Evolutionary conservation across 169 alveolate genomes (phyloP).

Genomic region (Plasmodium vivax): DNA sequence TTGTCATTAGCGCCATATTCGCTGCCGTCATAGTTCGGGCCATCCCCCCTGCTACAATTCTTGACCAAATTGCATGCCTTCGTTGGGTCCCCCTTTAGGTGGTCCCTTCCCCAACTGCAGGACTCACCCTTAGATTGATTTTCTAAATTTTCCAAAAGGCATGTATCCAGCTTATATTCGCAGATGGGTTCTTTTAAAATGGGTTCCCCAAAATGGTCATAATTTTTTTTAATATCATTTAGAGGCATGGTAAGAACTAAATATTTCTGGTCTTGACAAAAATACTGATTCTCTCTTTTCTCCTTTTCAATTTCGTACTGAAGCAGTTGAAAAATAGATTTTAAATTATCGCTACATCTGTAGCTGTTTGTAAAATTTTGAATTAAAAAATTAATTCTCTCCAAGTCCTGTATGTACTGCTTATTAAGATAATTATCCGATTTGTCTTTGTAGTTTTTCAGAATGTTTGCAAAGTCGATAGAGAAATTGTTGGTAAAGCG

Average conservation of each 20-base stretch:
- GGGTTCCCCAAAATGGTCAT: not conserved
- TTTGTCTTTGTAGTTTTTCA: conserved; percentile 23
- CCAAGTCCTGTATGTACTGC: conserved; percentile 32
- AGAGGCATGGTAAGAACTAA: conserved; percentile 22
- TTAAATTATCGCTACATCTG: conserved; percentile 53
- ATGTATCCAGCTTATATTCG: not conserved
- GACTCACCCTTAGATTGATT: not conserved
- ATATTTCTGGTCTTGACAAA: conserved; percentile 39
- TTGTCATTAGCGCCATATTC: not conserved
- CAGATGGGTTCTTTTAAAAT: not conserved
- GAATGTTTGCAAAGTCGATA: not conserved
- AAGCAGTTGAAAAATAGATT: conserved; percentile 62
- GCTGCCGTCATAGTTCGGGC: not conserved
- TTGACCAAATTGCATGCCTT: not conserved
- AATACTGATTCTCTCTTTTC: conserved; percentile 26
- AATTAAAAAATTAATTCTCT: conserved; percentile 18
- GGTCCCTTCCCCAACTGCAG: not conserved
- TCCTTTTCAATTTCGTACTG: conserved; percentile 46
- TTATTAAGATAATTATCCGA: conserved; percentile 32
- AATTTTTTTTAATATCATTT: not conserved
- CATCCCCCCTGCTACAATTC: not conserved
- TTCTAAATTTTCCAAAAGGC: not conserved
- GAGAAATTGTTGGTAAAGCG: not conserved
- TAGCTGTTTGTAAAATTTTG: conserved; percentile 22
- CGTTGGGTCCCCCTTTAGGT: not conserved